phyloP scores from a whole-genome alignment of 1,284 basidiomycete genomes.

The Pholiota adiposa region DNA sequence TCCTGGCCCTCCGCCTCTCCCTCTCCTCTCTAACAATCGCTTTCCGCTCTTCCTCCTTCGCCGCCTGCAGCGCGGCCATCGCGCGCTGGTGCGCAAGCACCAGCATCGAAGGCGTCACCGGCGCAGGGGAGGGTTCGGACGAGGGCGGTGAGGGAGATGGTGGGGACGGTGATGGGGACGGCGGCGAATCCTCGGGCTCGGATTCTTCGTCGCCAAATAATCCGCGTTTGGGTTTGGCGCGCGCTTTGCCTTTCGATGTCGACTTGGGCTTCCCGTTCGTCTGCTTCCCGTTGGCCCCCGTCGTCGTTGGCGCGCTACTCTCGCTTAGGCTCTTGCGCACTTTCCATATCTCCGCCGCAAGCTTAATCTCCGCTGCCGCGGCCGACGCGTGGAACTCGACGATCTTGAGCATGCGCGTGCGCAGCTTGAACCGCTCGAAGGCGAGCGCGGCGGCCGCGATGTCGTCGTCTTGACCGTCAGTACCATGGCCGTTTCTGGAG shows the following conservation, averaged over 20 bases:
- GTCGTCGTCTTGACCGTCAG: slow-evolving; percentile 1
- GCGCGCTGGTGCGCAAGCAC: slow-evolving; percentile 50
- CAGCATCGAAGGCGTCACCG: slow-evolving; percentile 16
- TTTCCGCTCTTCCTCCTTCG: slow-evolving; percentile 56
- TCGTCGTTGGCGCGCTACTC: neutral
- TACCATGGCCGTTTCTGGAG: slow-evolving; percentile 2
- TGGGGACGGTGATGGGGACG: slow-evolving; percentile 23
- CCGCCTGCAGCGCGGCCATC: slow-evolving; percentile 48
- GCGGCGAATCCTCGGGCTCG: slow-evolving; percentile 27
- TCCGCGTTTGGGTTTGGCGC: neutral
- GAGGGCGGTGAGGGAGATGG: neutral
- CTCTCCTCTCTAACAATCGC: slow-evolving; percentile 48
- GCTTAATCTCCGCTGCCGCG: slow-evolving; percentile 48
- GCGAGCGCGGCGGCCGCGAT: slow-evolving; percentile 39
- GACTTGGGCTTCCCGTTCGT: neutral
- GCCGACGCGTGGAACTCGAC: slow-evolving; percentile 57
- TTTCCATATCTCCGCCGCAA: slow-evolving; percentile 42
- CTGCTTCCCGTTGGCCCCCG: neutral
- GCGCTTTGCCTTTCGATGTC: neutral
- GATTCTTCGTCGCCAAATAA: slow-evolving; percentile 13
- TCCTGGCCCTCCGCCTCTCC: slow-evolving; percentile 40
- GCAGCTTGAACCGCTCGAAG: slow-evolving; percentile 54
- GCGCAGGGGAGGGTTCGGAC: neutral
- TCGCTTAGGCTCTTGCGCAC: slow-evolving; percentile 24
- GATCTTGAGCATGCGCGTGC: slow-evolving; percentile 55